Evolutionary conservation across 2,329 filamentous ascomycete species (phyloP).

Genomic region (Aspergillus fijiensis): DNA sequence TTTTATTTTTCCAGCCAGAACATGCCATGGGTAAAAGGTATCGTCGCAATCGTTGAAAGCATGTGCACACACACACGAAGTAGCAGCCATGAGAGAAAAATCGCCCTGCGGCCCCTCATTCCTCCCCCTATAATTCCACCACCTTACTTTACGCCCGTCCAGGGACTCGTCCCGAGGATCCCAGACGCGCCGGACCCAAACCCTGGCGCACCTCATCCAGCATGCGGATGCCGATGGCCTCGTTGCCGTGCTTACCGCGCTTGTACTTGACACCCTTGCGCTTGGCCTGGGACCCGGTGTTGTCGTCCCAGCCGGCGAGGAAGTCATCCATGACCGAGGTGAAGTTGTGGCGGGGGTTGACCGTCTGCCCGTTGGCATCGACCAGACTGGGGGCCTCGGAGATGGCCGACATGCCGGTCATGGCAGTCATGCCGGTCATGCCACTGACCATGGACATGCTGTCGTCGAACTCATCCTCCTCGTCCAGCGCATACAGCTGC

Average conservation of each 20-base stretch:
- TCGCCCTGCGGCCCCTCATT: not conserved
- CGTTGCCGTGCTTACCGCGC: conserved; percentile 74
- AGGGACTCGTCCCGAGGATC: conserved; percentile 23
- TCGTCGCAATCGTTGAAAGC: conserved; percentile 19
- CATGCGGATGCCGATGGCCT: conserved; percentile 79
- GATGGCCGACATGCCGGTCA: conserved; percentile 61
- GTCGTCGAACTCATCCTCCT: conserved; percentile 53
- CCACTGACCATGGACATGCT: conserved; percentile 52
- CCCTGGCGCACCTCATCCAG: conserved; percentile 83
- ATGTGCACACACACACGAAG: conserved; percentile 1
- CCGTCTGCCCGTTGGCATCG: conserved; percentile 37
- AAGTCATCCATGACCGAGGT: conserved; percentile 93
- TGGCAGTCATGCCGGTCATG: conserved; percentile 55
- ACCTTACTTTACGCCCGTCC: conserved; percentile 30
- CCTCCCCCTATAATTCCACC: too few relatives aligned
- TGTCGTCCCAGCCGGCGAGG: conserved; percentile 60
- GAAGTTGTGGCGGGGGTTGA: conserved; percentile 74
- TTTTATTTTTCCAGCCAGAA: conserved; percentile 4
- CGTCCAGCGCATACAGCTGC: conserved; percentile 69
- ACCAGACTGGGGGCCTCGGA: conserved; percentile 60
- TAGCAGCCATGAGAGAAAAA: not conserved
- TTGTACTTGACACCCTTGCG: conserved; percentile 52
- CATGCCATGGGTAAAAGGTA: conserved; percentile 19
- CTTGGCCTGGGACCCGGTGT: conserved; percentile 43
- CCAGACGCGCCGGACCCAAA: conserved; percentile 71